These are phyloP conservation scores for Aspergillus sclerotialis DNA, from an alignment of 2,329 filamentous ascomycete species.

Conservation along the genomic window DNA sequence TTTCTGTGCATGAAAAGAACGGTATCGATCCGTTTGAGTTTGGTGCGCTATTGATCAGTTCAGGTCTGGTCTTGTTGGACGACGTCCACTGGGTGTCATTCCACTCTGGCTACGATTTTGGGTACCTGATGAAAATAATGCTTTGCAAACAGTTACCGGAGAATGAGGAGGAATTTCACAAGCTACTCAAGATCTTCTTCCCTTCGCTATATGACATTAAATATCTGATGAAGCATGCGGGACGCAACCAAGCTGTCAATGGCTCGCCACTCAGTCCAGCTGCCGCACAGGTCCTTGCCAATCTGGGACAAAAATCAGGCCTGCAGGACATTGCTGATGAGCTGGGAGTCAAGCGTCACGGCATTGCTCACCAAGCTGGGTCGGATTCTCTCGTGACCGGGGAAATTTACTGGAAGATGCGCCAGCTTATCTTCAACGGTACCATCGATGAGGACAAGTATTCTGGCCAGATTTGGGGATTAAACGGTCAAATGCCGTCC, in stretches of 20 bases:
- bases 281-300: slow-evolving; percentile 68
- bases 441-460: slow-evolving; percentile 71
- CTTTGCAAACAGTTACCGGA: slow-evolving; percentile 75
- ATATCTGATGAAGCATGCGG: slow-evolving; percentile 88
- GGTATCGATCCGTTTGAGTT: slow-evolving; percentile 89
- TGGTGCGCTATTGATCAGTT: slow-evolving; percentile 81
- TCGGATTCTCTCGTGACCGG: slow-evolving; percentile 91
- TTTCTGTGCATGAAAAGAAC: slow-evolving; percentile 71
- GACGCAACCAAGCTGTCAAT: slow-evolving; percentile 60
- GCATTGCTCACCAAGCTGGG: slow-evolving; percentile 83
- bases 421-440: slow-evolving; percentile 78
- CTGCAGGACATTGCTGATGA: slow-evolving; percentile 91
- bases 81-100: slow-evolving; percentile 96
- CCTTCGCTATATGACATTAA: slow-evolving; percentile 94
- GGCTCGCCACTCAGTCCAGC: slow-evolving; percentile 56
- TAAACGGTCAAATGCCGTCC: slow-evolving; percentile 65
- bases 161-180: slow-evolving; percentile 83
- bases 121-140: slow-evolving; percentile 91
- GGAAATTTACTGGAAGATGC: slow-evolving; percentile 89
- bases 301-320: slow-evolving; percentile 83
- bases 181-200: slow-evolving; percentile 86
- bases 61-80: slow-evolving; percentile 79
- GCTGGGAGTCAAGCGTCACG: slow-evolving; percentile 81
- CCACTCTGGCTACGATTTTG: slow-evolving; percentile 97
- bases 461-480: slow-evolving; percentile 84